Conservation (phyloP, 2,329 filamentous ascomycete genomes). For the Aspergillus candidus region DNA sequence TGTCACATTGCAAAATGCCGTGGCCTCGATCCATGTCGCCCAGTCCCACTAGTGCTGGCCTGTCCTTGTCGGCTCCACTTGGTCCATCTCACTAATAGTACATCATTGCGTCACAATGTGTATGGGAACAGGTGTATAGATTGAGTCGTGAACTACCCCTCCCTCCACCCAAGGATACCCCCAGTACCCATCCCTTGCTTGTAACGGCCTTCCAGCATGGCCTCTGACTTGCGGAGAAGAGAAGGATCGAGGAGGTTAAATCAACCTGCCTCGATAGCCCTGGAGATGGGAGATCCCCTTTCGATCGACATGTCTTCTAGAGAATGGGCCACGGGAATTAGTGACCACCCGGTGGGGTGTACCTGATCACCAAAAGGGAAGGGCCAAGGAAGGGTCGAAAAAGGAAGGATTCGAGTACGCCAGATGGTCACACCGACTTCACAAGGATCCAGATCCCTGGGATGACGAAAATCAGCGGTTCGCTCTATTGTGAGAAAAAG, state of each 20-base stretch:
- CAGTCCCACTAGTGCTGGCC: conserved; percentile 6
- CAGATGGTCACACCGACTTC: too few species aligned
- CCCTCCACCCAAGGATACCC: neutral
- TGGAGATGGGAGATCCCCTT: too few species aligned
- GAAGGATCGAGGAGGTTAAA: too few species aligned
- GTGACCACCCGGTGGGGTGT: neutral
- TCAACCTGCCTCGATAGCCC: too few species aligned
- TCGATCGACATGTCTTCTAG: neutral
- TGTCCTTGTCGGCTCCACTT: conserved; percentile 1
- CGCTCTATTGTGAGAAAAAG: neutral
- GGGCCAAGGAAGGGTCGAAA: too few species aligned
- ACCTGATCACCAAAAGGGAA: too few species aligned
- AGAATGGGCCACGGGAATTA: neutral
- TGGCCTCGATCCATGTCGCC: neutral
- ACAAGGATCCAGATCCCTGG: neutral
- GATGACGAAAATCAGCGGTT: conserved; percentile 9
- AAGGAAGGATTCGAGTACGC: too few species aligned
- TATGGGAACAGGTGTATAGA: too few species aligned
- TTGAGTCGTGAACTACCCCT: neutral
- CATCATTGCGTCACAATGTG: neutral
- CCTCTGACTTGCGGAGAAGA: too few species aligned
- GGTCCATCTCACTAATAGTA: conserved; percentile 2
- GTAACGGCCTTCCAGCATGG: neutral
- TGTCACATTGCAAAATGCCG: conserved; percentile 11
- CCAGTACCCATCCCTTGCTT: conserved; percentile 1